Percentiles rank a stretch among this genome's conserved stretches.
phyloP scores from a whole-genome alignment of 148 eudicot genomes.

The Diospyros kaki region DNA sequence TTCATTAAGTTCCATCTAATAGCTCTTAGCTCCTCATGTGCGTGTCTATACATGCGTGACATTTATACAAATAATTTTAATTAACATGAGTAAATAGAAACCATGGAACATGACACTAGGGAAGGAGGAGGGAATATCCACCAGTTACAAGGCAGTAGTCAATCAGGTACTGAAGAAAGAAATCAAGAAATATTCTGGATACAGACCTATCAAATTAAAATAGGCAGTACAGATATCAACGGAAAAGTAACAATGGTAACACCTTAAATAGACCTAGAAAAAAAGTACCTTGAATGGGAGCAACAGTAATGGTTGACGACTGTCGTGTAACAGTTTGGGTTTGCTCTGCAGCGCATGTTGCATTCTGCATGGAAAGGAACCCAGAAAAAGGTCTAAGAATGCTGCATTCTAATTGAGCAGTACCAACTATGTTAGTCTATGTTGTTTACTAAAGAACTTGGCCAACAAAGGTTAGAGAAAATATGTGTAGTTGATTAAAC shows the following conservation, averaged over 20 bases:
- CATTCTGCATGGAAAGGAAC: conserved; percentile 32
- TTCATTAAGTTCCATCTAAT: no score
- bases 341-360: conserved; percentile 45
- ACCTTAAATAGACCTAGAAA: no score
- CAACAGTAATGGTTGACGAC: conserved; percentile 46
- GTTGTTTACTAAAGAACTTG: background rate
- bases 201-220: background rate
- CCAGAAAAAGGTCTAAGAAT: conserved; percentile 1
- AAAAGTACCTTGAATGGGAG: conserved; percentile 43
- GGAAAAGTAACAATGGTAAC: background rate
- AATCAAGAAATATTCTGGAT: background rate
- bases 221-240: background rate
- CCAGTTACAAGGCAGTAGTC: no score
- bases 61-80: no score
- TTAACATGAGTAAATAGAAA: no score
- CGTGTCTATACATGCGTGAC: no score
- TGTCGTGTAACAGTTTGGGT: conserved; percentile 51
- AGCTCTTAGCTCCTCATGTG: no score
- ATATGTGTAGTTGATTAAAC: background rate
- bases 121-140: no score
- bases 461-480: background rate
- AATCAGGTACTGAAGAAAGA: background rate
- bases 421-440: background rate
- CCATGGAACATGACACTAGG: no score
- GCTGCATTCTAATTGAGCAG: background rate